Percentiles rank a stretch among this genome's conserved stretches.
Evolutionary conservation across 2,329 filamentous ascomycete genomes (phyloP).

Genomic region (Neonectria magnoliae): DNA sequence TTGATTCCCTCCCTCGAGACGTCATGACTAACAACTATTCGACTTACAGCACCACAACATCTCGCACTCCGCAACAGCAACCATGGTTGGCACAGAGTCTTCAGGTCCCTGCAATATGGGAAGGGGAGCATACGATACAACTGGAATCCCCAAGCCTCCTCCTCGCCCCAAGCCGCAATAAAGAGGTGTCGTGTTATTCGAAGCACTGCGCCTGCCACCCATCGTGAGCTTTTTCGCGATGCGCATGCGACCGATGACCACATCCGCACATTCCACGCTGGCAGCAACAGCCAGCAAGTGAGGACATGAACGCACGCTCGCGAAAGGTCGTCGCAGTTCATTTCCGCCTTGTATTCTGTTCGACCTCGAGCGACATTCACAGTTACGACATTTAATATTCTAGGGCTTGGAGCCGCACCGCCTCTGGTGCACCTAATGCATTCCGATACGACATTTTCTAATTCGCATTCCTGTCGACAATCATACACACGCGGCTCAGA

Average conservation of each 20-base stretch:
- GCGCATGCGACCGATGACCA: constrained; percentile 32
- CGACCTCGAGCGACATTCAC: constrained; percentile 34
- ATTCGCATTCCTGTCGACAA: constrained; percentile 48
- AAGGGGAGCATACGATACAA: constrained; percentile 63
- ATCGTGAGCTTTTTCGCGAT: constrained; percentile 25
- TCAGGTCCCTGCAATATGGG: constrained; percentile 57
- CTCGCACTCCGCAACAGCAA: constrained; percentile 33
- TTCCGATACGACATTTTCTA: constrained; percentile 47
- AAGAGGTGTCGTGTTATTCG: constrained; percentile 38
- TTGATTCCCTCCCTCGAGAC: not conserved
- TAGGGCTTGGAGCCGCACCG: constrained; percentile 29
- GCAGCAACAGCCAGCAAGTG: constrained; percentile 31
- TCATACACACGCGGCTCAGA: constrained; percentile 50
- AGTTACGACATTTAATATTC: constrained; percentile 40
- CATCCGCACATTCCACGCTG: constrained; percentile 32
- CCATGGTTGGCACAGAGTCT: constrained; percentile 50
- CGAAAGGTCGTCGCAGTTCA: constrained; percentile 17
- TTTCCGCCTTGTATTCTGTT: constrained; percentile 32
- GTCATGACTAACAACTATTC: constrained; percentile 28
- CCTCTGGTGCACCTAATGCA: constrained; percentile 42
- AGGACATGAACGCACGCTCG: constrained; percentile 24
- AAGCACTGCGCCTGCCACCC: constrained; percentile 30
- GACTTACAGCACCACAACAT: constrained; percentile 14
- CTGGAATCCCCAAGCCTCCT: constrained; percentile 59
- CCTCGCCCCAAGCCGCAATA: constrained; percentile 54